Evolutionary conservation across 2,329 filamentous ascomycete species (phyloP).

Genomic region (Biscogniauxia sp.): DNA sequence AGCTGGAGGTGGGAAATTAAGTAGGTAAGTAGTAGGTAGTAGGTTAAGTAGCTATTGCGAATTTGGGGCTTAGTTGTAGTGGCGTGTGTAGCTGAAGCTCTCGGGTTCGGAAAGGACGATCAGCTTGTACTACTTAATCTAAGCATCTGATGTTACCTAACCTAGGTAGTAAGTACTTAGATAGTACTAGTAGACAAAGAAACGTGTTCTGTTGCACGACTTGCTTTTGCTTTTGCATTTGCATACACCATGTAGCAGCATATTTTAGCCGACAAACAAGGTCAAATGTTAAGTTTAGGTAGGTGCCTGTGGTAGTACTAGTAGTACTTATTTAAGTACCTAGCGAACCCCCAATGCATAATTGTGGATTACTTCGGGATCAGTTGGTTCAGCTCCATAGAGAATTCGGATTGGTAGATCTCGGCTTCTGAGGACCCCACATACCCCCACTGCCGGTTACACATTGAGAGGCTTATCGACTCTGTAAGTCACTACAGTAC

Average conservation of each 20-base stretch:
- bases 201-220: conserved; percentile 17
- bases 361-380: background rate
- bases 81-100: background rate
- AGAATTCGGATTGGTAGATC: background rate
- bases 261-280: too few species aligned
- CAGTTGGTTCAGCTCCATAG: too few species aligned
- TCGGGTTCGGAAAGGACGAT: background rate
- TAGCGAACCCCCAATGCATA: background rate
- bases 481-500: too few species aligned
- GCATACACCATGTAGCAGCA: background rate
- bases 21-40: background rate
- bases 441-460: background rate
- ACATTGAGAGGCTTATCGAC: background rate
- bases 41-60: background rate
- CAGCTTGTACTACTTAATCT: background rate
- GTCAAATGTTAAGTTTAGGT: background rate
- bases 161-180: too few species aligned
- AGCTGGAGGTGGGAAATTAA: too few species aligned
- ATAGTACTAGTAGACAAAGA: conserved; percentile 1
- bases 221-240: background rate
- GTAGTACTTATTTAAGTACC: background rate
- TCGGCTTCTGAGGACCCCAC: background rate
- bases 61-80: too few species aligned
- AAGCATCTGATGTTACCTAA: background rate
- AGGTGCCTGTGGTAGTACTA: background rate